phyloP scores from a whole-genome alignment of 768 basidiomycete genomes.

The Leccinellum luteum region DNA sequence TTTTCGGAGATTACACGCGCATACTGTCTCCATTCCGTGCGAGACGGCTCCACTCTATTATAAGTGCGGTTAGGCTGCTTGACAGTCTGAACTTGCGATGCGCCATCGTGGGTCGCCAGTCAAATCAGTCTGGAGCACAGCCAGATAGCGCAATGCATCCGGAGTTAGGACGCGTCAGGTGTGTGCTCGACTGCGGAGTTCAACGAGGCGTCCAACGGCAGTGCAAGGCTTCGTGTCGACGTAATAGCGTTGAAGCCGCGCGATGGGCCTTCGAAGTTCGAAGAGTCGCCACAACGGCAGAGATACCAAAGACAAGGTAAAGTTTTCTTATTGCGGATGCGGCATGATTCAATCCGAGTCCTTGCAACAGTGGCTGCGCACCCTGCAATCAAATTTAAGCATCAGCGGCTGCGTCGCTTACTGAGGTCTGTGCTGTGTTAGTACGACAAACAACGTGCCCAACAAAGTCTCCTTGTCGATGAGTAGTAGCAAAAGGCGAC shows the following conservation, averaged over 20 bases:
- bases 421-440: neutral
- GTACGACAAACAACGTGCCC: neutral
- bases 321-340: constrained; percentile 4
- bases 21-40: neutral
- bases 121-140: neutral
- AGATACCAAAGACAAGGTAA: neutral
- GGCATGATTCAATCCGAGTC: constrained; percentile 8
- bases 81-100: neutral
- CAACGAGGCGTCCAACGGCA: neutral
- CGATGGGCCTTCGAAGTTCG: neutral
- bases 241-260: neutral
- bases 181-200: neutral
- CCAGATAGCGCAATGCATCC: neutral
- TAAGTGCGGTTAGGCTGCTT: neutral
- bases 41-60: constrained; percentile 3
- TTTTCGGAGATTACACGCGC: constrained; percentile 23
- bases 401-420: constrained; percentile 14
- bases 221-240: neutral
- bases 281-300: neutral
- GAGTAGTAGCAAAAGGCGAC: constrained; percentile 20
- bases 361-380: neutral
- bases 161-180: neutral
- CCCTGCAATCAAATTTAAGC: too few relatives aligned
- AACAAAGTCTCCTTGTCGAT: constrained; percentile 5
- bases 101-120: neutral